Percentiles rank a stretch among this genome's conserved stretches.
phyloP scores from a whole-genome alignment of 805 yeast genomes.

The Kazachstania kunashirensis region DNA sequence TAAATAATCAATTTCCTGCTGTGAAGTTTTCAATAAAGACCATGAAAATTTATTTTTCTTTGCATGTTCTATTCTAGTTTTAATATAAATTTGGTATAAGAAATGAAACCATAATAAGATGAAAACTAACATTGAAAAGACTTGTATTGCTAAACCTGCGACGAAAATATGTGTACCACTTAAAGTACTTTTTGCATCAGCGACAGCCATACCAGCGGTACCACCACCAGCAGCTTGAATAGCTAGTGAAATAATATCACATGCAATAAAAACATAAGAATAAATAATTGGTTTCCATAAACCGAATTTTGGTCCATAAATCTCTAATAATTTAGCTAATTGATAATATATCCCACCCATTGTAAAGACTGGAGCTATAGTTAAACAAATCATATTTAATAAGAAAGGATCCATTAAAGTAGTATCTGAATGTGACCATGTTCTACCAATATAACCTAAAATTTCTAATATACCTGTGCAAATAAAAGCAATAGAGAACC shows the following conservation, averaged over 20 bases:
- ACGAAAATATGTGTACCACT: slow-evolving; percentile 43
- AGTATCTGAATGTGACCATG: slow-evolving; percentile 35
- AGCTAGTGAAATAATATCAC: slow-evolving; percentile 55
- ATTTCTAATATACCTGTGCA: slow-evolving; percentile 52
- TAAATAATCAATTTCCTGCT: slow-evolving; percentile 16
- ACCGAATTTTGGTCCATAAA: slow-evolving; percentile 50
- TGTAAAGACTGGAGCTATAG: slow-evolving; percentile 73
- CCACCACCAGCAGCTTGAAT: slow-evolving; percentile 77
- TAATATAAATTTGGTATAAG: slow-evolving; percentile 31
- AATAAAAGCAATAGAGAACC: slow-evolving; percentile 53
- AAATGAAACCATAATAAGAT: slow-evolving; percentile 41
- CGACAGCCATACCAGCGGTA: slow-evolving; percentile 42
- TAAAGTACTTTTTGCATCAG: slow-evolving; percentile 16
- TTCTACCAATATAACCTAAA: slow-evolving; percentile 58
- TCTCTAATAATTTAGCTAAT: slow-evolving; percentile 54
- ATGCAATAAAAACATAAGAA: slow-evolving; percentile 52
- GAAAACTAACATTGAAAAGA: slow-evolving; percentile 56
- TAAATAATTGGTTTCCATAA: slow-evolving; percentile 28
- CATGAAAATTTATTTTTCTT: slow-evolving; percentile 11
- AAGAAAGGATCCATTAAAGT: slow-evolving; percentile 36
- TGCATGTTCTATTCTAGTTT: slow-evolving; percentile 19
- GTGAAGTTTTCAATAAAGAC: slow-evolving; percentile 11
- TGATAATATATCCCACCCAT: slow-evolving; percentile 77
- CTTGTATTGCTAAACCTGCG: slow-evolving; percentile 73
- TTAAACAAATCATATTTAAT: slow-evolving; percentile 57